Evolutionary conservation across 805 yeast genomes (phyloP), one percentile per base, ranked within the genome.

Genomic region (Candida morakotiae): DNA sequence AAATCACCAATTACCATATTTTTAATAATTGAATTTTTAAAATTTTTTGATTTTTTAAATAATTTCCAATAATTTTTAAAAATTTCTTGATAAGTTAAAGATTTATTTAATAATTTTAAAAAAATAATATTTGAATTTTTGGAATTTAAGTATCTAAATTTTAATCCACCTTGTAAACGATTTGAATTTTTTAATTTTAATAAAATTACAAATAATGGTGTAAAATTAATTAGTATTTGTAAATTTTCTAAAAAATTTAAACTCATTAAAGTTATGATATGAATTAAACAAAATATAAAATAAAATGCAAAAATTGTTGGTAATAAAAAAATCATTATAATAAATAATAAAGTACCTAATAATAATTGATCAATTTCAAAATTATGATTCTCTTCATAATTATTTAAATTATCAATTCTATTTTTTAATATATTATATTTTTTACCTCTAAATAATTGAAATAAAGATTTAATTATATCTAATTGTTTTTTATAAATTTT

Each of bases 251-350:
- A 56, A 1, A 64, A 35, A 14, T 81, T 79, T 25, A 75, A 62
- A 1, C 69, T 35, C 2, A 66, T 38, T 28, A 86, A 60, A 3
- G 77, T 67, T 0, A 69, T 44, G 24, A 87, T 51, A 38, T 88
- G 67, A 4, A 81, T 64, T 0, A 71, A 42, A 5, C 86, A 83
- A 58, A 88, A 91, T 16, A 81, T 75, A 13, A 79, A 47, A 53
- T 93, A 93, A 54, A 89, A 93, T 10, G 93, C 93, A 47, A 81
- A 55, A 2, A 87, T 83, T 0, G 99, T 93, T 1, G 98, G 98
- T 34, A 88, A 58, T 23, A 94, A 64, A 47, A 88, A 85, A 0
- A 83, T 61, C 36, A 86, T 63, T 11, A 89, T 77, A 34, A 91
- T 87, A 60, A 93, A 93, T 13, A 91, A 59, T 39, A 93, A 70